Evolutionary conservation across 768 basidiomycete genomes (phyloP).

Genomic region (Amyloporia xantha): DNA sequence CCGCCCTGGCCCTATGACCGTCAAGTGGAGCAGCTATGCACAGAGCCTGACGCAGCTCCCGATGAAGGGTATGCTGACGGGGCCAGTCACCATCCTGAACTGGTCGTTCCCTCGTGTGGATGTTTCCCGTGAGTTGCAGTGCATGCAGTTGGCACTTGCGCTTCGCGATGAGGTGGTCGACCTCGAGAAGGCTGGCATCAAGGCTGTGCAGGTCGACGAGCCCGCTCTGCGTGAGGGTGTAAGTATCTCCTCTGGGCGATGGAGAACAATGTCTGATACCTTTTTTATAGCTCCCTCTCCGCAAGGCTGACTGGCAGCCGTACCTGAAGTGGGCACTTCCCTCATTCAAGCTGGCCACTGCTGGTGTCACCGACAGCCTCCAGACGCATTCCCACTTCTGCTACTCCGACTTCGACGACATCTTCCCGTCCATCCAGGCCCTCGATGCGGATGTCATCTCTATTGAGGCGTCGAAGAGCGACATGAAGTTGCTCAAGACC

Average conservation of each 20-base stretch:
- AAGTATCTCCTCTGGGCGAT: constrained; percentile 26
- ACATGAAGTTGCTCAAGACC: constrained; percentile 94
- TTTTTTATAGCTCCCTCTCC: constrained; percentile 73
- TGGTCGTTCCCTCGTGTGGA: constrained; percentile 99
- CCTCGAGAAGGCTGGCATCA: constrained; percentile 93
- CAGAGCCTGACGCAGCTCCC: constrained; percentile 90
- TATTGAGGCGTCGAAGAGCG: constrained; percentile 96
- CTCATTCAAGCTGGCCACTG: constrained; percentile 96
- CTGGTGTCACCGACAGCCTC: constrained; percentile 88
- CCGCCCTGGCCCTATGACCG: constrained; percentile 89
- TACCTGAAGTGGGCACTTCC: constrained; percentile 99
- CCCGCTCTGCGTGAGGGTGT: constrained; percentile 99
- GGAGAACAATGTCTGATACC: neutral
- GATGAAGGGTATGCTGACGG: constrained; percentile 99
- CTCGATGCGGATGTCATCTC: constrained; percentile 99
- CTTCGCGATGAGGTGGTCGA: constrained; percentile 98
- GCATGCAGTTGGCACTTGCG: constrained; percentile 95
- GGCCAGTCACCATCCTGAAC: constrained; percentile 97
- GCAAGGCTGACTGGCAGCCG: constrained; percentile 90
- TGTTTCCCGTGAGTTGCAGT: constrained; percentile 92
- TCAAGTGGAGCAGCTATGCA: constrained; percentile 94
- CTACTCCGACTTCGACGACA: constrained; percentile 98
- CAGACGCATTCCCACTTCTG: constrained; percentile 99
- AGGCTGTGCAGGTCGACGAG: constrained; percentile 98
- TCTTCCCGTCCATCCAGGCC: constrained; percentile 94